Evolutionary conservation across 1,284 basidiomycete genomes (phyloP).

Genomic region (Psilocybe mexicana): DNA sequence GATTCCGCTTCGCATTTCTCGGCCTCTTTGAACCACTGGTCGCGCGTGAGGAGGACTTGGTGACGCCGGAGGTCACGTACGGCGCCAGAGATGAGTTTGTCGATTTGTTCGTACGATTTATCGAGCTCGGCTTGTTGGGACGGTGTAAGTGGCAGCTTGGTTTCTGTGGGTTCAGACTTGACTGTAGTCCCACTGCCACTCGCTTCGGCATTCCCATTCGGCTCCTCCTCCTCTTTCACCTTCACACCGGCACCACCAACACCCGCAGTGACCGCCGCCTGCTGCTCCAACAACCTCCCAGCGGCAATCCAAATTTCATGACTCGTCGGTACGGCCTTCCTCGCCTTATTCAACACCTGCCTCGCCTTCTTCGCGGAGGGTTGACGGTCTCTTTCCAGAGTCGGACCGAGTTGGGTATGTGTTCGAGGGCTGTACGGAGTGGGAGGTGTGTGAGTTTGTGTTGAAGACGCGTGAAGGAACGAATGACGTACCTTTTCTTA

Average conservation of each 20-base stretch:
- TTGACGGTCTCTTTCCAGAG: constrained; percentile 99
- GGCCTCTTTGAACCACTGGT: constrained; percentile 96
- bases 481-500: neutral
- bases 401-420: constrained; percentile 94
- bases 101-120: constrained; percentile 72
- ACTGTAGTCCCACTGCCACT: too few species aligned
- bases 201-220: too few species aligned
- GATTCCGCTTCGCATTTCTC: constrained; percentile 90
- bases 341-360: constrained; percentile 93
- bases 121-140: constrained; percentile 23
- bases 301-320: constrained; percentile 99
- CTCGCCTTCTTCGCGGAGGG: constrained; percentile 88
- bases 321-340: constrained; percentile 90
- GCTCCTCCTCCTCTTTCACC: constrained; percentile 48
- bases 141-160: too few species aligned
- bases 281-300: constrained; percentile 87
- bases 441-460: neutral
- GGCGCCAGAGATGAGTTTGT: constrained; percentile 85
- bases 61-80: constrained; percentile 80
- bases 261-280: constrained; percentile 44
- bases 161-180: too few species aligned
- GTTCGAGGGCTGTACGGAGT: constrained; percentile 76
- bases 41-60: constrained; percentile 86
- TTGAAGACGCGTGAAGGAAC: too few species aligned
- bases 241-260: constrained; percentile 34